Evolutionary conservation across 176 grass and related monocot genomes (phyloP), one percentile per base, ranked within the genome.

Genomic region (Triticum dicoccoides): DNA sequence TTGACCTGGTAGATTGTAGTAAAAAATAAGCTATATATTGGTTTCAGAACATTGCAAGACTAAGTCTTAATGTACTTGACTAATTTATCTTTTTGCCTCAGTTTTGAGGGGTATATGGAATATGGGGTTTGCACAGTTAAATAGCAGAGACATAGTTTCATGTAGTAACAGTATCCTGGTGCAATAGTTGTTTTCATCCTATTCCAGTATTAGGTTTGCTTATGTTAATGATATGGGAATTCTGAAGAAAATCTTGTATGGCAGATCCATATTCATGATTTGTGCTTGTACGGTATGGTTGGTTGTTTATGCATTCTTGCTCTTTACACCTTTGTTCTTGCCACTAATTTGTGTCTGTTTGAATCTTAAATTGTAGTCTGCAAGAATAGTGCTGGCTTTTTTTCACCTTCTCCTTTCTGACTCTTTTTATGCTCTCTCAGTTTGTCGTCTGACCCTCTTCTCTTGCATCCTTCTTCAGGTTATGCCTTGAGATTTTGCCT

Each of bases 401-500:
- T 77, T 88, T 41, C 71, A 72, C 29, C 29, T 76, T 39, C 59
- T 15, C 17, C 4, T 79, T 58, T 77, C 37, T 76, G 30, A 80
- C 35, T 45, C 49, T 37, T 91, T 81, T 39, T 59, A 15, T 67
- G 66, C 65, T 58, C 20, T 80, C 17, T 91, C 83, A 37, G 34
- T 63, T 17, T 84, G 66, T 77, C 23, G 44, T 64, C 45, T 76
- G 21, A 81, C 35, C 39, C 4, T 63, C 21, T 84, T 87, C 42
- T 80, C 62, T 81, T 91, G 58, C 59, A 78, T 88, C 72, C 8
- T 44, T 89, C 84, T 89, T 72, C 88, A 99, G 97, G 84, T 88
- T 96, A 59, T 75, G 74, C 85, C 87, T 99, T 14, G 92, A 99
- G 86, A 84, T 99, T 90, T 82, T 95, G 76, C 97, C 97, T 70